Evolutionary conservation across 805 yeast genomes (phyloP).

Genomic region (Ogataea pini): DNA sequence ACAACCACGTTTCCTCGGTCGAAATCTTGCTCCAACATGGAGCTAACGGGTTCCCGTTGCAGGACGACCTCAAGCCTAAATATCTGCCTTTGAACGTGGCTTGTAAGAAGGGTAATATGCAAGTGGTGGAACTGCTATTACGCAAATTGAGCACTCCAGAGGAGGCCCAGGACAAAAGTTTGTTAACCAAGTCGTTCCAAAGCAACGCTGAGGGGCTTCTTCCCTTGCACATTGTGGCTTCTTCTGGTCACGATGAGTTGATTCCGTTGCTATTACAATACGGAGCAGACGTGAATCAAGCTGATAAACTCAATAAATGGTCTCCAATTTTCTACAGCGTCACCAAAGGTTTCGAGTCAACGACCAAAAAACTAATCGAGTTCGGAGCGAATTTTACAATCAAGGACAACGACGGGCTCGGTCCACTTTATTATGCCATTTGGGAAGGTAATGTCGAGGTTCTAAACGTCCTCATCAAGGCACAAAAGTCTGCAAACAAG

Average conservation of each 20-base stretch:
- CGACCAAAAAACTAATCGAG: constrained; percentile 69
- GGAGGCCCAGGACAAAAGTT: constrained; percentile 27
- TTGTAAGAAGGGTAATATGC: constrained; percentile 77
- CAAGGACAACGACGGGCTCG: constrained; percentile 75
- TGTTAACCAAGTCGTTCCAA: constrained; percentile 47
- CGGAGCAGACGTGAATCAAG: constrained; percentile 74
- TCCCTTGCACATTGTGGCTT: constrained; percentile 86
- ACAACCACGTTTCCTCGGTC: constrained; percentile 58
- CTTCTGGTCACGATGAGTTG: constrained; percentile 73
- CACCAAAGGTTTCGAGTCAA: constrained; percentile 72
- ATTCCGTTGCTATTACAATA: constrained; percentile 67
- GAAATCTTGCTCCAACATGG: constrained; percentile 51
- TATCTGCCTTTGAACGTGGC: constrained; percentile 84
- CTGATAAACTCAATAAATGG: constrained; percentile 90
- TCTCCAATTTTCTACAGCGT: constrained; percentile 91
- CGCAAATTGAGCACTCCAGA: constrained; percentile 34
- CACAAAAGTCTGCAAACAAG: constrained; percentile 13
- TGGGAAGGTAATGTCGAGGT: constrained; percentile 93
- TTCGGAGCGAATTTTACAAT: constrained; percentile 70
- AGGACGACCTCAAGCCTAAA: constrained; percentile 54
- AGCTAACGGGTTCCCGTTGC: constrained; percentile 48
- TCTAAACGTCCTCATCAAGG: constrained; percentile 60
- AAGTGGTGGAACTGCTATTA: constrained; percentile 65
- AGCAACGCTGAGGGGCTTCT: constrained; percentile 85
- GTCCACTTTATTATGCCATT: constrained; percentile 85